Base-by-base conservation (phyloP, 306 rosid genomes). In the Gynostemma pentaphyllum region DNA sequence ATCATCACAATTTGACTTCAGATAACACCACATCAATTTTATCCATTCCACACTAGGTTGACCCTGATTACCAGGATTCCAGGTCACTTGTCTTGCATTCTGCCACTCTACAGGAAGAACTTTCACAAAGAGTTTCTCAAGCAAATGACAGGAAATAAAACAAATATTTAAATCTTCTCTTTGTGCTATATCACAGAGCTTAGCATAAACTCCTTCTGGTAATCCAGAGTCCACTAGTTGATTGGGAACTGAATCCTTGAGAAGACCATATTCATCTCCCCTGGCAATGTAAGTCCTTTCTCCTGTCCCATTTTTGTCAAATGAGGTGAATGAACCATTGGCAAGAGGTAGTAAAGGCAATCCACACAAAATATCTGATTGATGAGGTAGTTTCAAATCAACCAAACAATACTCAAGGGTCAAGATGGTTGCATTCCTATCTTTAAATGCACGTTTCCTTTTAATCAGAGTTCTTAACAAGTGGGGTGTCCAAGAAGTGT, bases 11-110 rank as follows among this genome's bases (percentile, higher is more conserved):
- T 82, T 74, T 53, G 76, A 81, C 77, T 81, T 85, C 70, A 91
- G 77, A 84, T 87, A 91, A 82, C 72, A 75, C 98, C 98, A 91
- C 24, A 91, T 78, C 76, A 88, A 87, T 74, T 82, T 85, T 64
- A 91, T 68, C 98, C 98, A 91, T 69, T 88, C 89, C 70, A 85
- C 72, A 82, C 86, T 91, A 42, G 98, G 98, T 68, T 91, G 98
- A 44, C 92, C 89, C n/a, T 79, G 79, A 75, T 82, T 68, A 72
- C 89, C 83, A 18, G 96, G 95, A 69, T 76, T 66, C 98, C 98
- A 91, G 40, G 73, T 80, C 71, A 91, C 96, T 62, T 77, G 87
- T 67, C 79, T 76, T 55, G 89, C 89, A 64, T 82, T 85, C 66
- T 88, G 88, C 98, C 98, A 91, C 79, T 83, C 96, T 67, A 80